Conservation (phyloP, 371 early-diverging fungal genomes). For the Syncephalastrum monosporum region DNA sequence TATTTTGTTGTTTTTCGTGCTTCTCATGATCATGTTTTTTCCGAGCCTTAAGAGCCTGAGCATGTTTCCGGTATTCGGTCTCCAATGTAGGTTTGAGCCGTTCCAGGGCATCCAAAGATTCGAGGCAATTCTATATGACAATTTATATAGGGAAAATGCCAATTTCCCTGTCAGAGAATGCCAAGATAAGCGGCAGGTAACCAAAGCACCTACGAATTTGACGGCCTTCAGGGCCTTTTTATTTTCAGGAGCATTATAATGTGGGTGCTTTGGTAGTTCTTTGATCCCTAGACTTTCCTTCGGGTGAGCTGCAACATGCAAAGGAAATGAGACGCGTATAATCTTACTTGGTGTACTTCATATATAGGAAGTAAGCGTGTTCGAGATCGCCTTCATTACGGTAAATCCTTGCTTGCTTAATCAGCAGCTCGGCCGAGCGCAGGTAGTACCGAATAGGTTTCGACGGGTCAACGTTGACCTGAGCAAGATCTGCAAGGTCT, state of each 20-base stretch:
- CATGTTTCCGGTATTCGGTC: constrained; percentile 19
- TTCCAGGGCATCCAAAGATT: constrained; percentile 50
- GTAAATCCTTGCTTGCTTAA: constrained; percentile 58
- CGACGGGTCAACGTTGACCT: constrained; percentile 36
- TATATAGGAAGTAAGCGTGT: constrained; percentile 52
- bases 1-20: neutral
- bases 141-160: neutral
- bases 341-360: constrained; percentile 58
- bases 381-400: constrained; percentile 50
- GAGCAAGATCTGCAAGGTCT: constrained; percentile 41
- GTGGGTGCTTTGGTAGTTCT: constrained; percentile 54
- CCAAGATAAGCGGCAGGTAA: neutral
- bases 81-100: constrained; percentile 42
- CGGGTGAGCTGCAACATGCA: neutral
- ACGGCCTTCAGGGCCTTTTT: constrained; percentile 30
- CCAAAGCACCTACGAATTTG: constrained; percentile 27
- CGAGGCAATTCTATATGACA: constrained; percentile 38
- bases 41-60: constrained; percentile 4
- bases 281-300: constrained; percentile 47
- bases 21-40: constrained; percentile 11
- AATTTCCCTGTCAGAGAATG: neutral
- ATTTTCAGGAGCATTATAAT: constrained; percentile 40
- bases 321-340: neutral
- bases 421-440: constrained; percentile 51
- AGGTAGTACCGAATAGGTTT: constrained; percentile 56